Percentiles rank a stretch among this genome's conserved stretches.
phyloP scores from a whole-genome alignment of 2,329 filamentous ascomycete genomes.

The Thermoascus crustaceus region DNA sequence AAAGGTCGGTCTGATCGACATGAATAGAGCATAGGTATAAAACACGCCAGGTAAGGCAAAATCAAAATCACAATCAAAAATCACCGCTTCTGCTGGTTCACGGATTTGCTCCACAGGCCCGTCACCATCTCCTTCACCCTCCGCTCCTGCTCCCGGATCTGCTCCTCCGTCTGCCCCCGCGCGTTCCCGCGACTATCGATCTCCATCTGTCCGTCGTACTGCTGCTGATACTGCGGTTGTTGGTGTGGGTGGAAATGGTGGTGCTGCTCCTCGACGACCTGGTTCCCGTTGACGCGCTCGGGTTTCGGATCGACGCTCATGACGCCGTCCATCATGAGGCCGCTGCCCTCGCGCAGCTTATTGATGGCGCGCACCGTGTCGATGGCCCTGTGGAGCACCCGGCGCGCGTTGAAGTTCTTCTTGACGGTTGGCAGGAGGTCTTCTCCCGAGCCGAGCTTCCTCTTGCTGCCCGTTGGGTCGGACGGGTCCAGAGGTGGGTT shows the following conservation, averaged over 20 bases:
- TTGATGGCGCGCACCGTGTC: conserved; percentile 62
- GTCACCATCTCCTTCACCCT: conserved; percentile 51
- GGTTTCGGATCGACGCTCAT: conserved; percentile 49
- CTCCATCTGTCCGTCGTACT: conserved; percentile 36
- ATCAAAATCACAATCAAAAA: too few species aligned
- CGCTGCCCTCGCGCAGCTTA: conserved; percentile 54
- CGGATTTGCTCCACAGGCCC: conserved; percentile 45
- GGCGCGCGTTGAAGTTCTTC: conserved; percentile 62
- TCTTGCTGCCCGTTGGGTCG: conserved; percentile 18
- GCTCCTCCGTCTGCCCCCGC: conserved; percentile 53
- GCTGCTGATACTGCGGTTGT: conserved; percentile 8
- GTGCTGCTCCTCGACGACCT: conserved; percentile 31
- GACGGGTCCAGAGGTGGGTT: conserved; percentile 46
- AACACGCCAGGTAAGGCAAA: too few species aligned
- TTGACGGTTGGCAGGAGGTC: conserved; percentile 58
- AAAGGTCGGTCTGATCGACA: too few species aligned
- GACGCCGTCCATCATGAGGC: conserved; percentile 55
- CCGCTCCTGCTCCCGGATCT: conserved; percentile 53
- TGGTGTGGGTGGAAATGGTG: conserved; percentile 14
- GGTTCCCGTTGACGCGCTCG: conserved; percentile 37
- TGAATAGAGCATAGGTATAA: too few species aligned
- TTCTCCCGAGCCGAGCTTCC: conserved; percentile 32
- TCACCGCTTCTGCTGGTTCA: conserved; percentile 15
- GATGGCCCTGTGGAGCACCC: conserved; percentile 59
- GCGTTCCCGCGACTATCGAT: conserved; percentile 53